Conservation (phyloP, 2,329 filamentous ascomycete genomes). For the Pyrenophora tritici-repentis region DNA sequence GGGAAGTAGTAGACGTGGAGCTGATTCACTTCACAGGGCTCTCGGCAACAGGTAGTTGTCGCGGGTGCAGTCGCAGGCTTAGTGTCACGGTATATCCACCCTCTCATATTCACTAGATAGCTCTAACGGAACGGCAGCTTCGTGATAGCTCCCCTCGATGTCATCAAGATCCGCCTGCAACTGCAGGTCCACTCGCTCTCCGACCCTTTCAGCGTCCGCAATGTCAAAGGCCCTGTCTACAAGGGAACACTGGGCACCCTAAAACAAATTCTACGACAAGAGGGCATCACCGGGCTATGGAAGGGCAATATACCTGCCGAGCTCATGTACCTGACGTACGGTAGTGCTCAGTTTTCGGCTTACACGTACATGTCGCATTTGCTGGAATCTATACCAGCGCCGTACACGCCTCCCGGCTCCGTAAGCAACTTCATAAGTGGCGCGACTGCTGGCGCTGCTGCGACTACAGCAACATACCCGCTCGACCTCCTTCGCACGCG, state of each 20-base stretch:
- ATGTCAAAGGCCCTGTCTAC: constrained; percentile 59
- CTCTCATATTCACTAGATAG: not conserved
- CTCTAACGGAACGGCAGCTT: constrained; percentile 62
- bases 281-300: constrained; percentile 87
- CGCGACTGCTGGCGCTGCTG: constrained; percentile 78
- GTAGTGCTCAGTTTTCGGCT: constrained; percentile 84
- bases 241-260: constrained; percentile 79
- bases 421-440: constrained; percentile 82
- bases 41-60: constrained; percentile 66
- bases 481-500: constrained; percentile 90
- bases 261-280: constrained; percentile 74
- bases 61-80: constrained; percentile 78
- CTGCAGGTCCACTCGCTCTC: constrained; percentile 85
- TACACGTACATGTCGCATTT: constrained; percentile 77
- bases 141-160: constrained; percentile 91
- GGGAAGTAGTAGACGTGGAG: not conserved
- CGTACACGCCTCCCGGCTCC: constrained; percentile 63
- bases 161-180: constrained; percentile 96
- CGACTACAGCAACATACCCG: constrained; percentile 86
- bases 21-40: constrained; percentile 56
- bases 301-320: constrained; percentile 98
- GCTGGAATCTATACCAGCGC: constrained; percentile 59
- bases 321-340: constrained; percentile 90
- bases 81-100: constrained; percentile 73
- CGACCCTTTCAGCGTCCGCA: constrained; percentile 66